Evolutionary conservation across 495 filamentous ascomycete species (phyloP).

Genomic region (Poronia punctata): DNA sequence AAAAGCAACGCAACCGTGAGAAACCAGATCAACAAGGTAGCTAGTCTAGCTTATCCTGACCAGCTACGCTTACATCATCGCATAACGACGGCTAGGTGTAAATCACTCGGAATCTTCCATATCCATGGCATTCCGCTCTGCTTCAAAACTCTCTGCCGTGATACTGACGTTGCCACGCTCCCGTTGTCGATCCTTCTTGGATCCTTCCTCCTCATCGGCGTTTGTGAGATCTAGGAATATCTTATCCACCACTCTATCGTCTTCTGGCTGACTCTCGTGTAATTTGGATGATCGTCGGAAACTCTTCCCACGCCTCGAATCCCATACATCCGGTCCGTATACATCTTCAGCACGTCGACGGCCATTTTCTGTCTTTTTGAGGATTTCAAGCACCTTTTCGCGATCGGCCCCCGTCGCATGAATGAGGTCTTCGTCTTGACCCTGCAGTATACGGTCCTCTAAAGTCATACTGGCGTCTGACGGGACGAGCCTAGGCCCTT

Average conservation of each 20-base stretch:
- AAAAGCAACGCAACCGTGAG: too few species aligned
- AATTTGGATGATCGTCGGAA: conserved; percentile 18
- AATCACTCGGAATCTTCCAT: conserved; percentile 27
- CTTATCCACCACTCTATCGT: conserved; percentile 40
- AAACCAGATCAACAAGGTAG: background rate
- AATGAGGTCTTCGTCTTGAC: conserved; percentile 26
- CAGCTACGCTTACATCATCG: background rate
- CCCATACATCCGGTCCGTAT: conserved; percentile 32
- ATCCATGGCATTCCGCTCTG: conserved; percentile 31
- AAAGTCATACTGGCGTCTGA: conserved; percentile 28
- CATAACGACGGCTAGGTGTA: background rate
- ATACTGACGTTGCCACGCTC: conserved; percentile 18
- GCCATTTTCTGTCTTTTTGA: conserved; percentile 32
- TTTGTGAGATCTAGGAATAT: conserved; percentile 50
- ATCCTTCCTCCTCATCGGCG: conserved; percentile 41
- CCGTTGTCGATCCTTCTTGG: conserved; percentile 22
- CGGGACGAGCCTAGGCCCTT: conserved; percentile 27
- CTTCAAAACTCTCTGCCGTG: conserved; percentile 32
- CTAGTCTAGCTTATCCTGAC: too few species aligned
- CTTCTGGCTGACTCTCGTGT: conserved; percentile 25
- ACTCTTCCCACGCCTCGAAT: conserved; percentile 16
- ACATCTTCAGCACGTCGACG: conserved; percentile 34
- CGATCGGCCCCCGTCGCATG: conserved; percentile 24
- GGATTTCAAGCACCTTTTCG: conserved; percentile 31
- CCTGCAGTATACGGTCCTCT: conserved; percentile 36